Percentiles rank a stretch among this genome's conserved stretches.
Conservation (phyloP, 2,329 filamentous ascomycete genomes). For the Acrocalymma vagum region DNA sequence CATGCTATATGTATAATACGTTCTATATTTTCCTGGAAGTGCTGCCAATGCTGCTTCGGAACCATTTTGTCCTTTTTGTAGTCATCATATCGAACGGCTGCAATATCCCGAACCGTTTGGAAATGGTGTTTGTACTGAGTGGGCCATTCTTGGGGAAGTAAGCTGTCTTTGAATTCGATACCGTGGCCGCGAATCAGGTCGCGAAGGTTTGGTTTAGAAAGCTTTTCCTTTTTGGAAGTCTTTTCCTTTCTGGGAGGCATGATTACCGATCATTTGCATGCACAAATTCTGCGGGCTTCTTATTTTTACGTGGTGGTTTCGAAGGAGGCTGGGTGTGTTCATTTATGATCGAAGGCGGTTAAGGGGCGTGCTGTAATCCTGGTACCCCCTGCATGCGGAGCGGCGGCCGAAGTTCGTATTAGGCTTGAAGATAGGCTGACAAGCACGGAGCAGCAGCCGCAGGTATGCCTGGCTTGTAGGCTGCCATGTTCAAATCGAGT, state of each 20-base stretch:
- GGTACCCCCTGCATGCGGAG: no score
- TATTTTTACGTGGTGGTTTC: no score
- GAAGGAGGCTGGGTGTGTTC: no score
- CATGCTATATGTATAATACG: background rate
- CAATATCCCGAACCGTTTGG: conserved; percentile 12
- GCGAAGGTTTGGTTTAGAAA: conserved; percentile 1
- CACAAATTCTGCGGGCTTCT: no score
- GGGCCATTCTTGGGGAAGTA: conserved; percentile 12
- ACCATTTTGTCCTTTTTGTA: conserved; percentile 3
- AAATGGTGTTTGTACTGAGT: conserved; percentile 8
- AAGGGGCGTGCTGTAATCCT: no score
- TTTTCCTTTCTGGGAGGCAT: background rate
- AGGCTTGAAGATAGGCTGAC: no score
- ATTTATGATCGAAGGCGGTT: no score
- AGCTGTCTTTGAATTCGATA: conserved; percentile 14
- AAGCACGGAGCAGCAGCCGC: no score
- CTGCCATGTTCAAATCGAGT: no score
- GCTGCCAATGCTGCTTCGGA: background rate
- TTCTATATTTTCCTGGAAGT: background rate
- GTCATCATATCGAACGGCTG: conserved; percentile 7
- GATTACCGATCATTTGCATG: no score
- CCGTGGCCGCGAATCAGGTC: conserved; percentile 1
- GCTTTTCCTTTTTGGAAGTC: conserved; percentile 8
- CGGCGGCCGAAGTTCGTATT: no score
- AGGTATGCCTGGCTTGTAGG: no score